Evolutionary conservation across 2,329 filamentous ascomycete genomes (phyloP).

Genomic region (Nectriaceae sp.): DNA sequence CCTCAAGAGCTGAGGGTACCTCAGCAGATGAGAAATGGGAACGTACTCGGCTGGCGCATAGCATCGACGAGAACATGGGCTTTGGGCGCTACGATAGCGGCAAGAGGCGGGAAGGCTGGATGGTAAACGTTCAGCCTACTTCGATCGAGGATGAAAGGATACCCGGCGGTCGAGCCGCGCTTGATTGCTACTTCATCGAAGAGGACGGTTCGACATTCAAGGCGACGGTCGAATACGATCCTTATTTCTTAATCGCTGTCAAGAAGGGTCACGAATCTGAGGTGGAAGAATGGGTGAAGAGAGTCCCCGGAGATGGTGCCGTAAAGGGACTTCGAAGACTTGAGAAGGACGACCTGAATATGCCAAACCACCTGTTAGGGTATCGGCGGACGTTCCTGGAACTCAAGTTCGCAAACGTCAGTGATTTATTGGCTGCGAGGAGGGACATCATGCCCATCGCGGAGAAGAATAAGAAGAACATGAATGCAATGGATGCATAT

Average conservation of each 20-base stretch:
- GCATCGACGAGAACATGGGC: conserved; percentile 93
- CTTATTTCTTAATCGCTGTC: conserved; percentile 91
- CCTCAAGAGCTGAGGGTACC: conserved; percentile 78
- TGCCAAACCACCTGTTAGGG: conserved; percentile 94
- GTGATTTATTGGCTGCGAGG: conserved; percentile 81
- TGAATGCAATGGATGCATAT: conserved; percentile 98
- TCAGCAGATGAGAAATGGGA: conserved; percentile 93
- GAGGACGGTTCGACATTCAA: conserved; percentile 91
- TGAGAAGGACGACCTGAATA: conserved; percentile 89
- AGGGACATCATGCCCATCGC: conserved; percentile 86
- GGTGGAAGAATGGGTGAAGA: conserved; percentile 92
- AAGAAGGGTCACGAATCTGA: conserved; percentile 87
- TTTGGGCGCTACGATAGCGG: conserved; percentile 90
- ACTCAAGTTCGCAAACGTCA: conserved; percentile 84
- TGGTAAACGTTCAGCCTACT: conserved; percentile 93
- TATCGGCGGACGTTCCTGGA: conserved; percentile 88
- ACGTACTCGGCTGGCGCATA: conserved; percentile 77
- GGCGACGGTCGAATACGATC: conserved; percentile 92
- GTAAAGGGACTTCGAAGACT: conserved; percentile 76
- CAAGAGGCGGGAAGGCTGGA: conserved; percentile 81
- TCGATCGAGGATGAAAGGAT: conserved; percentile 82
- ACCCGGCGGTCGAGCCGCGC: conserved; percentile 80
- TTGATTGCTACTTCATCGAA: conserved; percentile 97
- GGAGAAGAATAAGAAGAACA: conserved; percentile 93
- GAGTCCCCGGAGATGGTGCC: conserved; percentile 75